Conservation (phyloP, 352 stramenopile species). For the Globisporangium lucens region DNA sequence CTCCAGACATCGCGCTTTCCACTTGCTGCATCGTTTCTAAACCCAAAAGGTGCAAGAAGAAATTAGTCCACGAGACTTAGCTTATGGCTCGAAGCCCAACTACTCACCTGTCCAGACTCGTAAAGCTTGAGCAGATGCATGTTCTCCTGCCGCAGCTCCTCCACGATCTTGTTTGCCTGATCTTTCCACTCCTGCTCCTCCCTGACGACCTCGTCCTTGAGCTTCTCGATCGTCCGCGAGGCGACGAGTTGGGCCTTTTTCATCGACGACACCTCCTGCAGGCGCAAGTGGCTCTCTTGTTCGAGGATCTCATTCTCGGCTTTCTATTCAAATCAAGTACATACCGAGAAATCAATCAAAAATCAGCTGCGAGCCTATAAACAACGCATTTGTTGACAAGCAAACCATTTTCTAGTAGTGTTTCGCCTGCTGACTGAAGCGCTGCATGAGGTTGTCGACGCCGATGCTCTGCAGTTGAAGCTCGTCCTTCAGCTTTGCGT, state of each 20-base stretch:
- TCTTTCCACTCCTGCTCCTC: conserved; percentile 58
- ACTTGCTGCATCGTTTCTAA: conserved; percentile 70
- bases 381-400: background rate
- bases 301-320: conserved; percentile 74
- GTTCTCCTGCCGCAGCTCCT: conserved; percentile 66
- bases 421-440: conserved; percentile 62
- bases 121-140: conserved; percentile 49
- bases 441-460: conserved; percentile 79
- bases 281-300: conserved; percentile 57
- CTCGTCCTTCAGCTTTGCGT: conserved; percentile 81
- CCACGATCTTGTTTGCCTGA: conserved; percentile 41
- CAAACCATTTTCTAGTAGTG: conserved; percentile 69
- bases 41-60: background rate
- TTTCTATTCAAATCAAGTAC: conserved; percentile 35
- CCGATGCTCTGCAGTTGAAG: conserved; percentile 74
- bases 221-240: conserved; percentile 56
- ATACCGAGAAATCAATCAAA: background rate
- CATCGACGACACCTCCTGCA: conserved; percentile 55
- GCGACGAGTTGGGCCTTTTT: conserved; percentile 64
- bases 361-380: background rate
- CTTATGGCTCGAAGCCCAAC: background rate
- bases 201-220: conserved; percentile 44
- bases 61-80: background rate
- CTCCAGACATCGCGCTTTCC: conserved; percentile 56
- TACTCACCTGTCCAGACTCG: conserved; percentile 44